Percentiles rank a stretch among this genome's conserved stretches.
These are phyloP conservation scores for Saprolegnia diclina DNA, from an alignment of 352 stramenopile species.

Conservation along the genomic window DNA sequence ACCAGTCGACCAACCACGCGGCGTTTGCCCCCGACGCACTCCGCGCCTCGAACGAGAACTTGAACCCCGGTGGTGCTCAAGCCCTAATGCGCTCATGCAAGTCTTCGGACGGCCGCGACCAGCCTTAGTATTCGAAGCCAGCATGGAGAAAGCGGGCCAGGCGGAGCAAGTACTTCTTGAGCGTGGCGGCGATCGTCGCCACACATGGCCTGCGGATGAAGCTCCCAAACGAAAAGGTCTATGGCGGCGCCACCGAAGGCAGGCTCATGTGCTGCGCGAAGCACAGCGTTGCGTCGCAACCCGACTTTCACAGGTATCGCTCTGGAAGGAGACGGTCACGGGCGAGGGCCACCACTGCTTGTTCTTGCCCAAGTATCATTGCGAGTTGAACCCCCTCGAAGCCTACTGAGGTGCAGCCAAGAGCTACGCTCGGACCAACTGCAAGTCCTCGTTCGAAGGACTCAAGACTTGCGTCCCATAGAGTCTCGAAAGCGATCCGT, in stretches of 20 bases:
- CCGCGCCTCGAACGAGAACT: neutral
- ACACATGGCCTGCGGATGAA: neutral
- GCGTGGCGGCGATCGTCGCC: neutral
- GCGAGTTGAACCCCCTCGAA: slow-evolving; percentile 8
- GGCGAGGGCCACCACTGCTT: neutral
- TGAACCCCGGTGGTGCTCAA: neutral
- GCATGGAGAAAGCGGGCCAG: neutral
- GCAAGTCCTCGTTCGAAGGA: neutral
- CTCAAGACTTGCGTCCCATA: slow-evolving; percentile 6
- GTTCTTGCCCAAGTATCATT: slow-evolving; percentile 17
- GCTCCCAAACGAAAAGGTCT: neutral
- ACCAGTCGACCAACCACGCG: slow-evolving; percentile 4
- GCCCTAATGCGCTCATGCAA: neutral
- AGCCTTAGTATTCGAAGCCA: neutral
- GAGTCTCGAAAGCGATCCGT: neutral
- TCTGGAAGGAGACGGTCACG: neutral
- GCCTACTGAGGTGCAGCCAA: slow-evolving; percentile 4
- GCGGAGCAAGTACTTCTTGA: neutral
- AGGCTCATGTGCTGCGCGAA: slow-evolving; percentile 10
- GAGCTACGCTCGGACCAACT: slow-evolving; percentile 10
- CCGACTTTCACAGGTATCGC: slow-evolving; percentile 1
- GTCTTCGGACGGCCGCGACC: neutral
- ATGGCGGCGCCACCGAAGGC: neutral
- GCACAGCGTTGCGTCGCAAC: neutral
- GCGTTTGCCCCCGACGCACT: slow-evolving; percentile 4